Base-by-base conservation (phyloP, 495 filamentous ascomycete species). In the Daldinia decipiens region DNA sequence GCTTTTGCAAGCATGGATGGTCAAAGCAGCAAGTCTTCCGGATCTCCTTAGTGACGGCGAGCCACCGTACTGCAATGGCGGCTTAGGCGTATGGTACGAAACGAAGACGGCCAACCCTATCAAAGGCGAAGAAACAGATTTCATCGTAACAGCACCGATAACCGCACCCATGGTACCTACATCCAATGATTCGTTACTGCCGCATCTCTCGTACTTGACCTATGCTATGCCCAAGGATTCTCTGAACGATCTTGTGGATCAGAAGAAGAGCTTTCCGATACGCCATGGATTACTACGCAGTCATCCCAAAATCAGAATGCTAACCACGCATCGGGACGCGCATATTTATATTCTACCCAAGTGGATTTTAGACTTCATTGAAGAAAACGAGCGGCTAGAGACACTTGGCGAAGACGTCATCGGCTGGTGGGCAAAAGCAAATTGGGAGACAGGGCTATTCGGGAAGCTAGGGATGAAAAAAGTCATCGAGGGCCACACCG, bases 381-480 rank as follows among this genome's bases (percentile, higher is more conserved):
- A 84, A 56, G 82, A 81, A 27, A 95, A 98, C 67, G 90, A 95
- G 19, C 88, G 83, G 19, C 86, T 98, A 50, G 91, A 97, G 57
- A 94, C 88, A 43, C 87, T 99, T 59, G 90, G 91, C 57, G 95
- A 99, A 80, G 96, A 98, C 72, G 86, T 98, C 19, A 79, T 99
- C 17, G 95, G 94, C 12, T 97, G 91, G 90, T 97, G 94, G 94
- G 93, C 93, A 12, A 98, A 98, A 77, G 86, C 94, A 0, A 88
- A 86, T 36, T 99, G 95, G 95, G 94, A 98, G 79, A 82, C 87
- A 24, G 91, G 93, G 0, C 81, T 98, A 0, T 87, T 84, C 1
- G 85, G 89, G 17, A 98, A 97, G 78, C 84, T 98, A 7, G 86
- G 88, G 2, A 79, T 98, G 31, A 79, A 83, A 43, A 83, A 91